These are phyloP conservation scores for Trichoderma virens DNA, from an alignment of 495 filamentous ascomycete species.

Conservation along the genomic window DNA sequence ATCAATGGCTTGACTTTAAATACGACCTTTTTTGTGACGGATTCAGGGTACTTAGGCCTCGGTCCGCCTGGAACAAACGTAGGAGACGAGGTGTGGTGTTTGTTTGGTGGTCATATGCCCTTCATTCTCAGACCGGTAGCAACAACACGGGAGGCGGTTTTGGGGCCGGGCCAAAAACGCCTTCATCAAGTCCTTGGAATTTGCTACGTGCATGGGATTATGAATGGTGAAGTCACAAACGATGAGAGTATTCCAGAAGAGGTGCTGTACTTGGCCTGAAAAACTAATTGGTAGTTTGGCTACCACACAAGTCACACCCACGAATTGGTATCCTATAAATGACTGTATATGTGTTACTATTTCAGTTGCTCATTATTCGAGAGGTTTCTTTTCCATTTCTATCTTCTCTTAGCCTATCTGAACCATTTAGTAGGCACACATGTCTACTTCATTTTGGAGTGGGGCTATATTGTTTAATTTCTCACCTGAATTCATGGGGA, in stretches of 20 bases:
- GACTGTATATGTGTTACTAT: no score
- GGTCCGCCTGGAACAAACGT: conserved; percentile 15
- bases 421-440: no score
- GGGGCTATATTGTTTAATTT: no score
- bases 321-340: no score
- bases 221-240: conserved; percentile 16
- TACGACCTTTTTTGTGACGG: conserved; percentile 18
- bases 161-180: background rate
- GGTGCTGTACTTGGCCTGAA: background rate
- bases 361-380: no score
- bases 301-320: no score
- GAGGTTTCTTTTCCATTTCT: no score
- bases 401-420: no score
- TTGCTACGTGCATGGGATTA: conserved; percentile 17
- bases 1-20: background rate
- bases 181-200: conserved; percentile 16
- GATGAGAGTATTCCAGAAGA: background rate
- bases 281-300: no score
- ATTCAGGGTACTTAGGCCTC: conserved; percentile 20
- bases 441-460: no score
- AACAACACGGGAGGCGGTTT: background rate
- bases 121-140: conserved; percentile 13
- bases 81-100: conserved; percentile 16
- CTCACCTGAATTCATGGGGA: no score
- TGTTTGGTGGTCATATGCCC: conserved; percentile 18